These are phyloP conservation scores for Suillus occidentalis DNA, from an alignment of 768 basidiomycete genomes.

Conservation along the genomic window DNA sequence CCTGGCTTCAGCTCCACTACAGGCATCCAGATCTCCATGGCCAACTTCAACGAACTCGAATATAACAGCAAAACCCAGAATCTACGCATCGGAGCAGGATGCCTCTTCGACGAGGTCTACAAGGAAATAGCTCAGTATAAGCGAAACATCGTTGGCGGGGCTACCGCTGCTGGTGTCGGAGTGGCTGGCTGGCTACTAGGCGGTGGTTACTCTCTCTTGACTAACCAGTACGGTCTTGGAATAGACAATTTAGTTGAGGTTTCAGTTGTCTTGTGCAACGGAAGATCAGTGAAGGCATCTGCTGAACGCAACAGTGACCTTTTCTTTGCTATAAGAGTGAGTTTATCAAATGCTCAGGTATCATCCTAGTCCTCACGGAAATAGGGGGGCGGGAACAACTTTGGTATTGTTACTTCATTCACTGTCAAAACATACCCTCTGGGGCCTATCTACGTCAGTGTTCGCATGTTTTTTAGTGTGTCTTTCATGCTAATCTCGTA, in stretches of 20 bases:
- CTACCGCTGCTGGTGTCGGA: constrained; percentile 26
- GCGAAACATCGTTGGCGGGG: constrained; percentile 25
- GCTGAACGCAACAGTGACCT: constrained; percentile 27
- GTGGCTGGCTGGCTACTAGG: constrained; percentile 34
- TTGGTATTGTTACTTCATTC: constrained; percentile 28
- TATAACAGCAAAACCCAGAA: constrained; percentile 14
- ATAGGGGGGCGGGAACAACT: constrained; percentile 27
- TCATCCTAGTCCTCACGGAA: not conserved
- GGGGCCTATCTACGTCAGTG: constrained; percentile 9
- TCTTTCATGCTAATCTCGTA: not conserved
- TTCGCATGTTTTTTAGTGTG: not conserved
- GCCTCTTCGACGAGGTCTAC: constrained; percentile 32
- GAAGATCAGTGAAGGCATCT: constrained; percentile 13
- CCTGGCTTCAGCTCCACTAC: constrained; percentile 33
- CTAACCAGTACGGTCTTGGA: constrained; percentile 33
- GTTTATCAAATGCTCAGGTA: constrained; percentile 1
- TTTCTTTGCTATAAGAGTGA: constrained; percentile 37
- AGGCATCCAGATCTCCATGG: constrained; percentile 31
- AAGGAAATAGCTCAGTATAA: constrained; percentile 9
- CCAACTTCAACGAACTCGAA: constrained; percentile 24
- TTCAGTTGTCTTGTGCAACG: constrained; percentile 31
- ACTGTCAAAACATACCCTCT: constrained; percentile 20
- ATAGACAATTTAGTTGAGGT: constrained; percentile 33
- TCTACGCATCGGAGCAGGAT: constrained; percentile 28
- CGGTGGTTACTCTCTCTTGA: constrained; percentile 35